Conservation (phyloP, 2,329 filamentous ascomycete genomes). For the Zalaria sp. region DNA sequence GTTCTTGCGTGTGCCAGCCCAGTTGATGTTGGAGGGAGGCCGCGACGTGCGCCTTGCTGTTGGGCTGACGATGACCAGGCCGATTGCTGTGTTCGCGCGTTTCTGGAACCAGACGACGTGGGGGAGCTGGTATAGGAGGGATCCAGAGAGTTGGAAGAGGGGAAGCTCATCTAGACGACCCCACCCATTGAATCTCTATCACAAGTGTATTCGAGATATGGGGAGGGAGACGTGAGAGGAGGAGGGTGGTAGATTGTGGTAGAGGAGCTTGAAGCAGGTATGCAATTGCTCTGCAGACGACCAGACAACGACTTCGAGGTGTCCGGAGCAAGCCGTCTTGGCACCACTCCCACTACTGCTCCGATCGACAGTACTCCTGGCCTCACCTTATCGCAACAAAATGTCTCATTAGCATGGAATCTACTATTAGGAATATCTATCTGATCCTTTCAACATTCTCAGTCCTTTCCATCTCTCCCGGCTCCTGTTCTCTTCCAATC, state of each 20-base stretch:
- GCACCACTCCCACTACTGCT: too few relatives aligned
- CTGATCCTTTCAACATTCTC: too few relatives aligned
- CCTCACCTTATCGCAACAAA: too few relatives aligned
- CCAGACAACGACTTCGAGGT: too few relatives aligned
- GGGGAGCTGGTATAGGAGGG: conserved; percentile 9
- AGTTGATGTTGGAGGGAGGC: conserved; percentile 44
- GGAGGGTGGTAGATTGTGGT: background rate
- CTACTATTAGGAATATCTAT: too few relatives aligned
- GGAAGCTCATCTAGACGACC: conserved; percentile 37
- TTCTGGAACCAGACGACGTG: conserved; percentile 22
- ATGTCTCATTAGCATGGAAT: too few relatives aligned
- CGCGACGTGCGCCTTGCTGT: conserved; percentile 41
- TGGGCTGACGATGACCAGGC: conserved; percentile 42
- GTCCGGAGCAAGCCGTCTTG: too few relatives aligned
- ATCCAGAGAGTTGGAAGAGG: conserved; percentile 27
- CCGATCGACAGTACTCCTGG: too few relatives aligned
- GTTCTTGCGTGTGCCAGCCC: conserved; percentile 29
- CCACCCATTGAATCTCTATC: conserved; percentile 13
- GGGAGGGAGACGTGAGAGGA: background rate
- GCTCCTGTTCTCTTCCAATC: too few relatives aligned
- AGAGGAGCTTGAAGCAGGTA: background rate
- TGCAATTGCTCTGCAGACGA: too few relatives aligned
- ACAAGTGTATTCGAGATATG: conserved; percentile 1
- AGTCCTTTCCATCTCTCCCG: too few relatives aligned
- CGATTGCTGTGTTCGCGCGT: conserved; percentile 36